Percentiles rank a stretch among this genome's conserved stretches.
Conservation (phyloP, 2,329 filamentous ascomycete genomes). For the Aspergillus pseudonomiae region DNA sequence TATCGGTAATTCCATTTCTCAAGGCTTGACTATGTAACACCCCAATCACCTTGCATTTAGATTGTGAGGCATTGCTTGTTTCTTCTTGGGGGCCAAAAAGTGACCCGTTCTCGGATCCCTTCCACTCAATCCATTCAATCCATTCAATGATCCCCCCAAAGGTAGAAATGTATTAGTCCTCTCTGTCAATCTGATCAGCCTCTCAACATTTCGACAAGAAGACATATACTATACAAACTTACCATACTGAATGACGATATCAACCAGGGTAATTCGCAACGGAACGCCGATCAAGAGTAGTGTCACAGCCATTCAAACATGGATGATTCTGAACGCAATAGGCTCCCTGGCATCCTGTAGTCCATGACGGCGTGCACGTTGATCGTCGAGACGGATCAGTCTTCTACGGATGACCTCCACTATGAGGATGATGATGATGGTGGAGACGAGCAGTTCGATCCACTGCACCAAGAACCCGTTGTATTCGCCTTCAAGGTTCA, state of each 20-base stretch:
- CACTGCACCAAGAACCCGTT: neutral
- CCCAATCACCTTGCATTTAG: neutral
- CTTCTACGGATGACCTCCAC: neutral
- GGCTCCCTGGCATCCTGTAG: neutral
- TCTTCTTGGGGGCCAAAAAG: neutral
- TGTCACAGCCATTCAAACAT: neutral
- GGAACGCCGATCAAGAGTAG: neutral
- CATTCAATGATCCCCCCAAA: neutral
- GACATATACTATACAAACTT: neutral
- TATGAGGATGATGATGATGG: neutral
- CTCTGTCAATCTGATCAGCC: neutral
- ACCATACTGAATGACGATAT: neutral
- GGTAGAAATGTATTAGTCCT: neutral
- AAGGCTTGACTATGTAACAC: neutral
- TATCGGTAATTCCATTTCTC: neutral
- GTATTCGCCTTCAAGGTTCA: neutral
- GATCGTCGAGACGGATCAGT: neutral
- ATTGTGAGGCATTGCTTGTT: neutral
- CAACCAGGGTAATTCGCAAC: neutral
- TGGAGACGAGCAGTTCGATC: neutral
- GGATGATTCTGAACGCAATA: neutral
- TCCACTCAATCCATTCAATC: too few species aligned
- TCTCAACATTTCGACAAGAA: neutral
- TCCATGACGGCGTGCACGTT: neutral
- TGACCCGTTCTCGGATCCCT: too few species aligned